Conservation (phyloP, 352 stramenopile genomes). For the Pythium dissimile region DNA sequence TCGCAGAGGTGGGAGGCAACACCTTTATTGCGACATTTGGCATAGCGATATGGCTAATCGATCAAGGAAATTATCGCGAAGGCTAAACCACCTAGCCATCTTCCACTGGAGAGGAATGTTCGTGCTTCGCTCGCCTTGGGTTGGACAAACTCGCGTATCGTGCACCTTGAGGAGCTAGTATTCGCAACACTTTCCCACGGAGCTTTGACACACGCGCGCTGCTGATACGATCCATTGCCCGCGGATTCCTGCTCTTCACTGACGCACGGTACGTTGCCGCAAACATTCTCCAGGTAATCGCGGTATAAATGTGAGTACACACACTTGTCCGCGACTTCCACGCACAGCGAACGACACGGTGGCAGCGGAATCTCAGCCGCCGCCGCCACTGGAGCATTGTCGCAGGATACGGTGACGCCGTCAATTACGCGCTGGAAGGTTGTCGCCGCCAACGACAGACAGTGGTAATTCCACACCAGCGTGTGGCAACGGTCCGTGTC, state of each 20-base stretch:
- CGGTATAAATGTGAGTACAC: slow-evolving; percentile 73
- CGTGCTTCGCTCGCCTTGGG: no score
- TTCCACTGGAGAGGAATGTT: no score
- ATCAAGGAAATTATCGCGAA: no score
- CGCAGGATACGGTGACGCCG: slow-evolving; percentile 32
- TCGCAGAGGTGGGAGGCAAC: no score
- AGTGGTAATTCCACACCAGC: slow-evolving; percentile 81
- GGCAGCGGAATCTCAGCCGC: slow-evolving; percentile 30
- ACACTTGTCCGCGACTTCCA: slow-evolving; percentile 74
- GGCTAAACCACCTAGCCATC: no score
- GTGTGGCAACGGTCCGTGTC: slow-evolving; percentile 45
- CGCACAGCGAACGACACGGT: slow-evolving; percentile 65
- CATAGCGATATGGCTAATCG: no score
- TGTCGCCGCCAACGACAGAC: slow-evolving; percentile 56
- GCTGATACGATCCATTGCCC: slow-evolving; percentile 28
- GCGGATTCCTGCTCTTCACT: slow-evolving; percentile 41
- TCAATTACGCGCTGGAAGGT: slow-evolving; percentile 42
- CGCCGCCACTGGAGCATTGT: slow-evolving; percentile 10
- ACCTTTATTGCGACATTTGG: no score
- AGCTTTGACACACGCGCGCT: slow-evolving; percentile 41
- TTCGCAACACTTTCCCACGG: slow-evolving; percentile 46
- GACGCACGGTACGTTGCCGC: slow-evolving; percentile 56
- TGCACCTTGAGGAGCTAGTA: slow-evolving; percentile 52
- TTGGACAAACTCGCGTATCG: slow-evolving; percentile 47
- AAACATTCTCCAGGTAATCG: slow-evolving; percentile 61